Evolutionary conservation across 2,329 filamentous ascomycete genomes (phyloP), one percentile per base, ranked within the genome.

Genomic region (Penicillium digitatum): DNA sequence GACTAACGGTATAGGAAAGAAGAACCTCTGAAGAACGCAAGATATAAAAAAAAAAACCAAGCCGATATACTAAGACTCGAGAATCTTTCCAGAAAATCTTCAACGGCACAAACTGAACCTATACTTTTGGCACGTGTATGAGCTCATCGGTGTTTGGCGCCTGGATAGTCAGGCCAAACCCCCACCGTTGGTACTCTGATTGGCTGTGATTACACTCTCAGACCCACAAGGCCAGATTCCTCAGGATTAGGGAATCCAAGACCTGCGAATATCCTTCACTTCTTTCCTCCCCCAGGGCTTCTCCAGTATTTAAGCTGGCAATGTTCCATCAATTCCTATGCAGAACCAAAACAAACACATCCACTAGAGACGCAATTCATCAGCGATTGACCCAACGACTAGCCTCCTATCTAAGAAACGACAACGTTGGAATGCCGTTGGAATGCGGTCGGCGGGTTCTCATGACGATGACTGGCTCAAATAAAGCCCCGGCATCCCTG

Each of bases 71-170:
- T 52, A 37, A 44, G 20, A 6, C 20, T 32, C 27, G 10, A 37
- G 27, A 45, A 52, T 42, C 32, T 35, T 39, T 31, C 49, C 31
- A 43, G 44, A 54, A n/a, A 27, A 27, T 38, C 37, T 18, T 20
- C 20, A 40, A 49, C 31, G 3, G n/a, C 20, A 40, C 45, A 24
- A 49, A 42, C 29, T 50, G 54, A 50, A 53, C 52, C 50, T 45
- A 45, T 40, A 43, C 43, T 52, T 54, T 54, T 49, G 9, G 63
- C 63, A 65, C 63, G 63, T 65, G 63, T 61, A 63, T 62, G 58
- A 57, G 54, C 57, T 64, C 60, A 61, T 57, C 44, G 18, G 11
- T 0, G 12, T 6, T 38, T 2, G 45, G 42, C 24, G 54, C 56
- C 61, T 54, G 39, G 16, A 35, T 48, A 35, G 5, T 55, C 38